Base-by-base conservation (phyloP, 2,329 filamentous ascomycete species). In the Lachnellula suecica region DNA sequence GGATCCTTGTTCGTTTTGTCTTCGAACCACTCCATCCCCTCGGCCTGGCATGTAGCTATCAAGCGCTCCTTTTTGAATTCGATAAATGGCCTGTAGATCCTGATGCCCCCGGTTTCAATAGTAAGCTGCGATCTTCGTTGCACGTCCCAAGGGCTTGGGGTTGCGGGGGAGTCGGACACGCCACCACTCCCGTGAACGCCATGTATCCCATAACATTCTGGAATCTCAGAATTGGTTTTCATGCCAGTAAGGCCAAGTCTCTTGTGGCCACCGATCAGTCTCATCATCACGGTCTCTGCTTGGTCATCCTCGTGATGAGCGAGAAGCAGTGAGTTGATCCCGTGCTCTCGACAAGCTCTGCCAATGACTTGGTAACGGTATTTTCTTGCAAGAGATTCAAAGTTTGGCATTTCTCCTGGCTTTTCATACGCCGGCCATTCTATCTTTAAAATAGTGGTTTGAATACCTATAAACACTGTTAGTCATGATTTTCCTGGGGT, bases 261-360 rank as follows among this genome's bases (percentile, higher is more conserved):
- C 2, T 80, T 74, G 62, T 90, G 87, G 0, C 86, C 84, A 3
- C 76, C 75, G 8, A 86, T 70, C 31, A 97, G 70, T 38, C 94
- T 82, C 84, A 91, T 88, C 44, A 97, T 71, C 4, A 95, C 78
- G 0, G 92, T 97, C 72, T 99, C 94, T 51, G 91, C 88, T 65
- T 94, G 90, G 64, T 99, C 94, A 64, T 97, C 92, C 56, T 81
- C 76, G 67, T 99, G 94, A 66, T 99, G 94, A 4, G 87, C 94
- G 24, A 95, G 74, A 35, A 97, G 79, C 2, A 97, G 68, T 19
- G 82, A 81, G 4, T 70, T 71, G 4, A 88, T 80, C 0, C 72
- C 66, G 5, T 72, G 60, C 1, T 72, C 67, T 15, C 70, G 69
- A 66, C 88, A 91, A 7, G 78, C 76, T 13, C 62, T 66, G 1